Evolutionary conservation across 352 stramenopile species (phyloP), one percentile per base, ranked within the genome.

Genomic region (Globisporangium parvum): DNA sequence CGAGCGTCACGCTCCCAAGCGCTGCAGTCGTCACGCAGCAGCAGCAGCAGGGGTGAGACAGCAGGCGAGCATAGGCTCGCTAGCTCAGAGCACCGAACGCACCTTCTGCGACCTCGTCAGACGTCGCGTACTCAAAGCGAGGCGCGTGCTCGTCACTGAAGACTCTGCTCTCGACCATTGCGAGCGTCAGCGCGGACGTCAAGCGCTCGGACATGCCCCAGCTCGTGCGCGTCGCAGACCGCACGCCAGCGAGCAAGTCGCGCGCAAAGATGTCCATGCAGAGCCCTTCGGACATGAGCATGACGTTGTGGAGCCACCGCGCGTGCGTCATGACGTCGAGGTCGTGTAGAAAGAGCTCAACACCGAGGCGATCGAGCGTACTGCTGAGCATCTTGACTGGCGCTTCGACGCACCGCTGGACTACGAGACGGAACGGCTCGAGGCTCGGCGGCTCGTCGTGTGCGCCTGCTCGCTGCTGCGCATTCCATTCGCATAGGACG

Each of bases 211-310:
- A 67, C 14, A 81, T 18, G 17, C 67, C 75, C 65, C 76, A 81
- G 24, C 76, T 70, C 3, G 75, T 61, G 10, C 77, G 75, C 53
- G 63, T 67, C 23, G 60, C n/a, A 3, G 74, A 80, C n/a, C 59
- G 61, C 28, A 88, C 55, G 28, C 72, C 67, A 14, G 44, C 45
- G 28, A 85, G 58, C 0, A 92, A 65, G 51, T 92, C 79, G 1
- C 74, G 77, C 21, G 69, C 67, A 26, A 92, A 87, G 26, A 88
- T 85, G 47, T 82, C 68, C 66, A 88, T 86, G 40, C 77, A 88
- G 9, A 89, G 61, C 2, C 79, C 79, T 65, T 88, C 79, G 20
- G 70, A 74, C 79, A 90, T 90, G 18, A 90, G 67, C 71, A 84
- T 73, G 20, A 92, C 62, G 18, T 71, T 82, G 18, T 75, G 73